Conservation (phyloP, 768 basidiomycete genomes). For the Rhizopogon vesiculosus region DNA sequence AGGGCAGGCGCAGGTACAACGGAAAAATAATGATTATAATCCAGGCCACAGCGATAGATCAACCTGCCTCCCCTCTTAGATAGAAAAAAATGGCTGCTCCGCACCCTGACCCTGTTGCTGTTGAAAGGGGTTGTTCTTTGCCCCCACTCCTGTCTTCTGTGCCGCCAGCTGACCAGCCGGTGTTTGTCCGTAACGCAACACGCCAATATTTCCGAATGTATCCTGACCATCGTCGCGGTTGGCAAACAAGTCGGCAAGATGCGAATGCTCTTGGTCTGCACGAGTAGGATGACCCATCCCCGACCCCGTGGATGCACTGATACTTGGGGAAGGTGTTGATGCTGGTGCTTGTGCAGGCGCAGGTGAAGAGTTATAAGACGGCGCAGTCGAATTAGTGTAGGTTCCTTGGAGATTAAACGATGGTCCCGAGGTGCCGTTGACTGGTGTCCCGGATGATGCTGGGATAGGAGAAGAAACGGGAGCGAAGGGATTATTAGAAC, state of each 20-base stretch:
- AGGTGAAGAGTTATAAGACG: slow-evolving; percentile 31
- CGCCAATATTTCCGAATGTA: slow-evolving; percentile 90
- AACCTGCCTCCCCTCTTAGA: slow-evolving; percentile 33
- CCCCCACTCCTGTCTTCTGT: slow-evolving; percentile 42
- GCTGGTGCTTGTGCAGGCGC: slow-evolving; percentile 40
- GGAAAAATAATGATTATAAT: slow-evolving; percentile 3
- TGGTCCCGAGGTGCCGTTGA: slow-evolving; percentile 33
- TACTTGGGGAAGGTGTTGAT: slow-evolving; percentile 33
- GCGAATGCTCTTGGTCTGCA: slow-evolving; percentile 66
- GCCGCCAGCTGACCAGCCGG: slow-evolving; percentile 44
- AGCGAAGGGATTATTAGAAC: slow-evolving; percentile 97
- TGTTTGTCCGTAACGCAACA: slow-evolving; percentile 65
- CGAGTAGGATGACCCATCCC: slow-evolving; percentile 27
- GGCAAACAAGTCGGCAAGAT: slow-evolving; percentile 79
- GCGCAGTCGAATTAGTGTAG: slow-evolving; percentile 42
- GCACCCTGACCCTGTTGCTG: slow-evolving; percentile 44
- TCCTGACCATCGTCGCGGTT: slow-evolving; percentile 91
- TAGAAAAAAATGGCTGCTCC: slow-evolving; percentile 80
- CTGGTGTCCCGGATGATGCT: slow-evolving; percentile 26
- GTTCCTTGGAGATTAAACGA: slow-evolving; percentile 71
- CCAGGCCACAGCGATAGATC: slow-evolving; percentile 5
- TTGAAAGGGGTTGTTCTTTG: slow-evolving; percentile 65
- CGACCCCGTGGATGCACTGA: slow-evolving; percentile 18
- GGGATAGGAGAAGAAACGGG: slow-evolving; percentile 27
- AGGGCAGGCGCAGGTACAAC: neutral